Conservation (phyloP, 805 yeast genomes). For the Yueomyces sinensis region DNA sequence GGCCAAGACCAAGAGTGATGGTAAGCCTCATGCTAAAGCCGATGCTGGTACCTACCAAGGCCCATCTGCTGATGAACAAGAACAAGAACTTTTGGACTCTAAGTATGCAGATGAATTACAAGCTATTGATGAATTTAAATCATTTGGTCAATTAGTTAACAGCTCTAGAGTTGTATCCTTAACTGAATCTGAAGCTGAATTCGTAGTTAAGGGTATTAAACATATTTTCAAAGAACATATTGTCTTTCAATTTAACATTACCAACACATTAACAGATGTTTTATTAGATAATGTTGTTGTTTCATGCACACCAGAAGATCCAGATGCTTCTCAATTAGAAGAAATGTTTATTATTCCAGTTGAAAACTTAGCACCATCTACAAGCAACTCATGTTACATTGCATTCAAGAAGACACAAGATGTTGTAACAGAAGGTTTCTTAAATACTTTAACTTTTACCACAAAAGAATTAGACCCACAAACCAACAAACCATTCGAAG, state of each 20-base stretch:
- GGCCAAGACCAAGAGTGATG: conserved; percentile 5
- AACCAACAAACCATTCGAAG: conserved; percentile 50
- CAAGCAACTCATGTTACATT: conserved; percentile 65
- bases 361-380: conserved; percentile 56
- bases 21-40: conserved; percentile 12
- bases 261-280: conserved; percentile 72
- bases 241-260: conserved; percentile 69
- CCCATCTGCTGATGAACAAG: conserved; percentile 18
- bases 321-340: conserved; percentile 29
- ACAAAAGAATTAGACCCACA: conserved; percentile 69
- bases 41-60: conserved; percentile 16
- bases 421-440: conserved; percentile 38
- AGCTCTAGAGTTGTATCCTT: conserved; percentile 52
- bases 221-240: conserved; percentile 66
- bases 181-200: conserved; percentile 89
- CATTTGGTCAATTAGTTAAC: conserved; percentile 64
- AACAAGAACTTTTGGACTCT: conserved; percentile 36
- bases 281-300: conserved; percentile 68
- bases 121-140: conserved; percentile 56
- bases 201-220: conserved; percentile 72
- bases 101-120: conserved; percentile 59
- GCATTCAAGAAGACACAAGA: conserved; percentile 46
- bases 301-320: conserved; percentile 48
- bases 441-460: conserved; percentile 57
- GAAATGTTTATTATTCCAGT: conserved; percentile 70